A percentile compares a stretch with the other conserved stretches of the same genome.
phyloP scores from a whole-genome alignment of 192 early-diverging fungal species.

The Lobosporangium transversale region DNA sequence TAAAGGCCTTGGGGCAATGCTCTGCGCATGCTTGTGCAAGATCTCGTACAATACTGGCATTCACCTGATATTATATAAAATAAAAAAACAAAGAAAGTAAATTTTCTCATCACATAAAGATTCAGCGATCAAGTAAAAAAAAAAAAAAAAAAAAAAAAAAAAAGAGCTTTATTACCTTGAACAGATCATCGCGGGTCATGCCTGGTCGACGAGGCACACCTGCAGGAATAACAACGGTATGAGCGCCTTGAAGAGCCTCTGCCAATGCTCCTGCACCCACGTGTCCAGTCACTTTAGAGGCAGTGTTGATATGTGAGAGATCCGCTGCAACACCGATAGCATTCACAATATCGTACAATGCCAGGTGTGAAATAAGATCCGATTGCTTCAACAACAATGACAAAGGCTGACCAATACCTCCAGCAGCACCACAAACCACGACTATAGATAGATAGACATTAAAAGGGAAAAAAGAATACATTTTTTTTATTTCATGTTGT shows the following conservation, averaged over 20 bases:
- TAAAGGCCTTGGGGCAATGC: conserved; percentile 83
- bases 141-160: too few relatives aligned
- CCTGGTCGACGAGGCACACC: conserved; percentile 97
- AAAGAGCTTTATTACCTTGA: conserved; percentile 70
- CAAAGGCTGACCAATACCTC: conserved; percentile 97
- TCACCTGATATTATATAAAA: conserved; percentile 65
- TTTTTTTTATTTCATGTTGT: too few relatives aligned
- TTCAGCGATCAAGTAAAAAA: neutral
- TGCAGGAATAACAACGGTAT: conserved; percentile 92
- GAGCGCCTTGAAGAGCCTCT: conserved; percentile 51
- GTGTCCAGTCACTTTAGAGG: conserved; percentile 59
- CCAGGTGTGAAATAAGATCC: conserved; percentile 81
- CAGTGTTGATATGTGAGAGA: conserved; percentile 91
- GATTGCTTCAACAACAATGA: conserved; percentile 93
- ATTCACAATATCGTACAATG: conserved; percentile 97
- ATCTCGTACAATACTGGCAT: conserved; percentile 91
- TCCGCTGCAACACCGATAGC: conserved; percentile 95
- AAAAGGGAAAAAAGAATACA: neutral
- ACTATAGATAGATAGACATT: conserved; percentile 9
- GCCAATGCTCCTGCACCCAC: conserved; percentile 55
- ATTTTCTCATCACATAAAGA: neutral
- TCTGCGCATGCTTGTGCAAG: conserved; percentile 84
- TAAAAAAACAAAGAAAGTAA: neutral
- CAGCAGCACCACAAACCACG: conserved; percentile 72
- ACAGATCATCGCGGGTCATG: conserved; percentile 98